Percentiles rank a stretch among this genome's conserved stretches.
Evolutionary conservation across 768 basidiomycete species (phyloP).

Genomic region (Suillus occidentalis): DNA sequence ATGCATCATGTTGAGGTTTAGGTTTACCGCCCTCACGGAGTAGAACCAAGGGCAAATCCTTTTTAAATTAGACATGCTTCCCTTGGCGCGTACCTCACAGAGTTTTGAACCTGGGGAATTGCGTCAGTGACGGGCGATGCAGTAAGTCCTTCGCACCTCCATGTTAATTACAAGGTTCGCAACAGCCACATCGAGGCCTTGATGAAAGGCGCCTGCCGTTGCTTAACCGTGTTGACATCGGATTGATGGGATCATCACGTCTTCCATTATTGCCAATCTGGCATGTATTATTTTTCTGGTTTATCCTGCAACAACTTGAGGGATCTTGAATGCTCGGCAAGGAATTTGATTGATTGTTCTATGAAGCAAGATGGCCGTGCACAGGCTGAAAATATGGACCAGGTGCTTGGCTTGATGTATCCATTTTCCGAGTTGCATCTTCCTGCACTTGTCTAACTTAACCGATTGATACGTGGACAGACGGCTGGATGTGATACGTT

Average conservation of each 20-base stretch:
- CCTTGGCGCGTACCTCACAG: not conserved
- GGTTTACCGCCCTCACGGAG: not conserved
- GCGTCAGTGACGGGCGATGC: too few species aligned
- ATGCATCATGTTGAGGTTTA: not conserved
- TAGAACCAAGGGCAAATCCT: not conserved
- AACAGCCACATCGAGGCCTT: not conserved
- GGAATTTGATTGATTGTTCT: not conserved
- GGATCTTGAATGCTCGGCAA: not conserved
- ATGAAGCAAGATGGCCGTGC: not conserved
- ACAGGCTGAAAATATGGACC: not conserved
- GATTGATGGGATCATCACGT: not conserved
- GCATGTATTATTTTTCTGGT: not conserved
- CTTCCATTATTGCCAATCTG: not conserved
- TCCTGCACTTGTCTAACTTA: too few species aligned
- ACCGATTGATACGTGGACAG: too few species aligned
- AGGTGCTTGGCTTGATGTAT: not conserved
- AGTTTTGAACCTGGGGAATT: not conserved
- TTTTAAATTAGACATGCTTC: not conserved
- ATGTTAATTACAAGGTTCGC: too few species aligned
- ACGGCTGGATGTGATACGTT: too few species aligned
- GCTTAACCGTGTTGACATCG: not conserved
- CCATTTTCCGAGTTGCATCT: not conserved
- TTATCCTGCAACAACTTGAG: too few species aligned
- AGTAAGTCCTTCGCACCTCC: too few species aligned
- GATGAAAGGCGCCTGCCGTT: not conserved